These are phyloP conservation scores for Gloeostereum incarnatum DNA, from an alignment of 768 basidiomycete genomes.

Conservation along the genomic window DNA sequence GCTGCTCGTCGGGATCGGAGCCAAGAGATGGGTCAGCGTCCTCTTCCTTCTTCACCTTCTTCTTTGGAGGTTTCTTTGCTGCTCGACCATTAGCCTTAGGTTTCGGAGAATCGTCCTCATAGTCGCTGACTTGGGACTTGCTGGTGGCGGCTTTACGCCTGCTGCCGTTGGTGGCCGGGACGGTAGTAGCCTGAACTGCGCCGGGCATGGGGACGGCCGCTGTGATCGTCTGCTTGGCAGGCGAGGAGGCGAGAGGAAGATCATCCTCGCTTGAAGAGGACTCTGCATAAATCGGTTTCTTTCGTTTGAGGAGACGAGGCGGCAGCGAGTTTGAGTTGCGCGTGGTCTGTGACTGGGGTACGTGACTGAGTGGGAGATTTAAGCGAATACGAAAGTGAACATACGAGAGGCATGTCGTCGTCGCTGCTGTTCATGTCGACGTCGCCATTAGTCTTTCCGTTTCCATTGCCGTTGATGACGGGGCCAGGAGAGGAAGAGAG, in stretches of 20 bases:
- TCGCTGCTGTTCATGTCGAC: constrained; percentile 56
- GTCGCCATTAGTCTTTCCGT: constrained; percentile 25
- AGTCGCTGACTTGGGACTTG: constrained; percentile 24
- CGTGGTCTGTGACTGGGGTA: constrained; percentile 46
- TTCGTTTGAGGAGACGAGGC: constrained; percentile 44
- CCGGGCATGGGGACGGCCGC: constrained; percentile 31
- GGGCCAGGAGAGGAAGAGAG: constrained; percentile 34
- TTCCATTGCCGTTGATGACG: constrained; percentile 36
- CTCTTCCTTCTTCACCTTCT: constrained; percentile 55
- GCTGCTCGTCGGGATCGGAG: constrained; percentile 27
- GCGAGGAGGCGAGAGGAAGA: constrained; percentile 63
- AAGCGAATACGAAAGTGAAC: constrained; percentile 14
- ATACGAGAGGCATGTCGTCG: constrained; percentile 64
- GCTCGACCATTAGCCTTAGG: constrained; percentile 34
- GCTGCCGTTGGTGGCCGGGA: constrained; percentile 10
- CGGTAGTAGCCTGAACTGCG: constrained; percentile 27
- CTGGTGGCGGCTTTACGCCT: constrained; percentile 24
- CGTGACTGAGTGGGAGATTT: constrained; percentile 12
- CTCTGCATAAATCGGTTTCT: constrained; percentile 41
- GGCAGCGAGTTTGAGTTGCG: constrained; percentile 34
- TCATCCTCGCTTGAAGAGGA: constrained; percentile 69
- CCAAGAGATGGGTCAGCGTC: too few species aligned
- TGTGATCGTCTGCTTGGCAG: constrained; percentile 38
- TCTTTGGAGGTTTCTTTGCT: constrained; percentile 49
- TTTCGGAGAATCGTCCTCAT: constrained; percentile 36